Conservation (phyloP, 345 rosid species). For the Litchi chinensis region DNA sequence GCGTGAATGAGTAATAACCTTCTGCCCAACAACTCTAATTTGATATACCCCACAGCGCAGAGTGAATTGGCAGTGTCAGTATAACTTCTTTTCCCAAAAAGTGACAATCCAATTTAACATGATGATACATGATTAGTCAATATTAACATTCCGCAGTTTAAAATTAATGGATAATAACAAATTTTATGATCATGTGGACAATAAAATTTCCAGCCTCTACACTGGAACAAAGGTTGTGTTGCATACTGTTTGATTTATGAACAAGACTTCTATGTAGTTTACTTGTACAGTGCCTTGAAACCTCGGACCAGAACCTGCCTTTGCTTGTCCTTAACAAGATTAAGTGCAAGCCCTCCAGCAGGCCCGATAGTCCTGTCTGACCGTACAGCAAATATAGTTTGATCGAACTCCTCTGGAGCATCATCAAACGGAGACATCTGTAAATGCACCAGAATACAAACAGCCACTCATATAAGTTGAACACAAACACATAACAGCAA, state of each 20-base stretch:
- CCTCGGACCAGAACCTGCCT: constrained; percentile 38
- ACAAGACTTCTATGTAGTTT: too few species aligned
- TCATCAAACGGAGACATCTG: constrained; percentile 83
- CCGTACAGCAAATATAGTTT: too few species aligned
- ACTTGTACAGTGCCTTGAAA: too few species aligned
- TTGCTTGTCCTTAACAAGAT: constrained; percentile 76
- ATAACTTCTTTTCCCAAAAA: constrained; percentile 70
- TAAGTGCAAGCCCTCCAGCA: constrained; percentile 54
- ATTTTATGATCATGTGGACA: not conserved
- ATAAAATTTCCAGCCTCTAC: not conserved
- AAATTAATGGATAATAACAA: not conserved
- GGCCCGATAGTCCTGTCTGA: too few species aligned
- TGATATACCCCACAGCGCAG: constrained; percentile 95
- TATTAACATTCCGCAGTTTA: not conserved
- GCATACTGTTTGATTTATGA: not conserved
- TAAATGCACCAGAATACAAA: not conserved
- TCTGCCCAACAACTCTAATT: constrained; percentile 78
- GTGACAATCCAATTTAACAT: not conserved
- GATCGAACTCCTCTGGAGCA: constrained; percentile 95
- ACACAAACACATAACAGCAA: not conserved
- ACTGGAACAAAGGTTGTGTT: not conserved
- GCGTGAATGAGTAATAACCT: constrained; percentile 39
- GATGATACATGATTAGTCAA: not conserved
- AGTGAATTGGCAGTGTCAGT: constrained; percentile 83
- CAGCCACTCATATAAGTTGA: not conserved